Evolutionary conservation across 179 eudicot genomes (phyloP), one percentile per base, ranked within the genome.

Genomic region (Silene coronaria): DNA sequence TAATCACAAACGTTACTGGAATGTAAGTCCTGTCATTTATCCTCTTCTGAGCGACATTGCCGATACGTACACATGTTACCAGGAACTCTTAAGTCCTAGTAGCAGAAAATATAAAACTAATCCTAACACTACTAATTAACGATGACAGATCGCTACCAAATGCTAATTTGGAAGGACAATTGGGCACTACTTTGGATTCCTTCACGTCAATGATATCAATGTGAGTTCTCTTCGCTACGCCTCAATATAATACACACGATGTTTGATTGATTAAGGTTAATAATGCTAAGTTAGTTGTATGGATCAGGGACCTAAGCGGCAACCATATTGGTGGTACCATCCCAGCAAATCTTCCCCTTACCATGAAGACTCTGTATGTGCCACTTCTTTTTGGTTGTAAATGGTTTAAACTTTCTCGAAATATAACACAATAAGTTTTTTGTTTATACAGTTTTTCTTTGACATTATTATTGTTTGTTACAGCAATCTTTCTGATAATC

Each of bases 261-360:
- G 4, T 53, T 46, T 70, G n/a, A 53, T 8, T 26, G 19, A 14
- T 12, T 12, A n/a, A 71, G 72, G 10, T 75, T 75, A 62, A 66
- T 80, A 30, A 77, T 66, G 17, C 36, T 46, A 38, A 23, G 14
- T 60, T 58, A 2, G 28, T 73, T 70, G 16, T 76, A 45, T 80
- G 53, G 58, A 75, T 80, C 91, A 96, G 99, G 79, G 88, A 88
- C 78, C 83, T 93, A 69, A 88, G 93, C 77, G 84, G 84, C 83
- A 96, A 96, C 77, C 88, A 82, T 79, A 89, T 96, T 80, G 97
- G 96, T 46, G 97, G 97, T 64, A 91, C 89, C 79, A 91, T 96
- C 79, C 99, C 99, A 13, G 82, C 92, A 30, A 88, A 82, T 79
- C 85, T 96, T 60, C 99, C 99, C 27, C 81, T 83, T 66, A 91